Evolutionary conservation across 129 eudicot genomes (phyloP), one percentile per base, ranked within the genome.

Genomic region (Artemisia argyi): DNA sequence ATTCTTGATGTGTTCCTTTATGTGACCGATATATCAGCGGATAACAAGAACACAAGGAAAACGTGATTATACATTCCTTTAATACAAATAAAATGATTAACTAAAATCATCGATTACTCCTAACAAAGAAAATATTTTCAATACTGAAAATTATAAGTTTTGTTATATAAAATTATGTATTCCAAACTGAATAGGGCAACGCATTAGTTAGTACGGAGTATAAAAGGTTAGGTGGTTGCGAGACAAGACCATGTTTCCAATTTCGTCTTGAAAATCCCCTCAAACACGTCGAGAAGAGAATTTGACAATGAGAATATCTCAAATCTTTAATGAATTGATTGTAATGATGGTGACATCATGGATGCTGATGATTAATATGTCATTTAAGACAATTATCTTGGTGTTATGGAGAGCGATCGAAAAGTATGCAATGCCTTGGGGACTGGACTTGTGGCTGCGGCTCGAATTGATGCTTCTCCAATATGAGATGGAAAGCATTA

Each of bases 401-500:
- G 17, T 35, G 13, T 42, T 24, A 18, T 78, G 76, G 81, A 70
- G 30, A n/a, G 60, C 8, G 60, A 62, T 77, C 1, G 66, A 60
- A 39, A 53, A 26, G 58, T 24, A 62, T 52, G 59, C 15, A 14
- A n/a, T 70, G 26, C 15, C 59, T n/a, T 49, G 71, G 54, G 76
- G 59, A 28, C 81, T 77, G 69, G 66, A 51, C 48, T 69, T 64
- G 63, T 77, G 76, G 81, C 66, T 52, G 17, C 51, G 71, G 11
- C 12, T 77, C n/a, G 76, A 77, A 66, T 61, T 77, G 59, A 77
- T 77, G 81, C 19, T 77, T 69, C 81, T 77, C 13, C 62, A 77
- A 30, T 77, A 70, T 53, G 81, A 77, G 66, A 77, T 77, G 81
- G 81, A 77, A 54, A 69, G 59, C 50, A 48, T 77, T 39, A 77